Base-by-base conservation (phyloP, 352 stramenopile genomes). In the Phytophthora rubi region DNA sequence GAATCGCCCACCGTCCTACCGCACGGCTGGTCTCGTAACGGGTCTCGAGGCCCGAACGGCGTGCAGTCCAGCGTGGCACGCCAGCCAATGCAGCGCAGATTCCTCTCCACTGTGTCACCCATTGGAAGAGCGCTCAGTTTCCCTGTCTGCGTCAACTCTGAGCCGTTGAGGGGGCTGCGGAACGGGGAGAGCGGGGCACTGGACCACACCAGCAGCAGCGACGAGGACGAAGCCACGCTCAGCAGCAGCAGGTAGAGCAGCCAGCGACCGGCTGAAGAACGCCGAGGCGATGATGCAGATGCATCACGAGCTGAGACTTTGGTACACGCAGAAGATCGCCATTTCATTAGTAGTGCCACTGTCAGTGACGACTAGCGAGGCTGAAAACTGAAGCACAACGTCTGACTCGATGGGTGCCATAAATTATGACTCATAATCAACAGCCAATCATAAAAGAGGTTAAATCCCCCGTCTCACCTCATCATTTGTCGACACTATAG, bases 81-180 rank as follows among this genome's bases (percentile, higher is more conserved):
- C 70, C 70, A 77, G 9, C 65, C 52, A 56, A 77, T 57, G 16
- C 70, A 77, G 23, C 65, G 65, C 0, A 77, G 18, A 12, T 37
- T 65, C 1, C 70, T 48, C 7, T 60, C 18, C 23, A 32, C 65
- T 1, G 30, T 59, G 9, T 74, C 59, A 0, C 62, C 68, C 63
- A 75, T 59, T 26, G 56, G 62, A n/a, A 72, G 33, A 12, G 47
- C 18, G 28, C 49, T 55, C 7, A 71, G 30, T 52, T 51, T 2
- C 2, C 33, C 30, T 13, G 42, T 47, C 37, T 55, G 56, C 21
- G 45, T 8, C 15, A 16, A 57, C 12, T 56, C 12, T 33, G 21
- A 33, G 33, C 53, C 45, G 33, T 56, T 23, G 57, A 56, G 37
- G 23, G 65, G 42, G 30, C 30, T 47, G n/a, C 6, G 15, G 26